Conservation (phyloP, 2,329 filamentous ascomycete species). For the Colletotrichum sp. region DNA sequence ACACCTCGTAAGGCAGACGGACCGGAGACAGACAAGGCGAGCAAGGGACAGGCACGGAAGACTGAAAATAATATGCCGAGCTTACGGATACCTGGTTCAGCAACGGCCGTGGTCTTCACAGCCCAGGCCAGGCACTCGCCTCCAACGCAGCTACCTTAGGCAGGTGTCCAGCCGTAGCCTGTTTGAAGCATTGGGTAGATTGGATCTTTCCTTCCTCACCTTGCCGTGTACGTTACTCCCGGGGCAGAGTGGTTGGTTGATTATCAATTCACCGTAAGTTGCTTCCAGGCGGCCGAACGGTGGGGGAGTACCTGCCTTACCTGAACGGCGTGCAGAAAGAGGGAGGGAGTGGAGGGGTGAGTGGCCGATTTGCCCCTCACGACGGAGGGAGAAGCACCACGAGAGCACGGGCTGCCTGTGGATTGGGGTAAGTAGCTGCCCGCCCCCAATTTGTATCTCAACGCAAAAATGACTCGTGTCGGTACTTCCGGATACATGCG, state of each 20-base stretch:
- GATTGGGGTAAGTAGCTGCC: conserved; percentile 17
- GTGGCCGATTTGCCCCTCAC: conserved; percentile 19
- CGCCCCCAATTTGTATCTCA: background rate
- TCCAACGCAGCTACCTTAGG: background rate
- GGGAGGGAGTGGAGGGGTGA: background rate
- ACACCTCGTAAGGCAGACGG: background rate
- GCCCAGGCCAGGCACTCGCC: background rate
- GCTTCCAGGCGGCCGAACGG: background rate
- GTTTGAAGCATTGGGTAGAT: background rate
- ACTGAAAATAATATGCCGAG: background rate
- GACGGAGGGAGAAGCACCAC: background rate
- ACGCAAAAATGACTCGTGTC: background rate
- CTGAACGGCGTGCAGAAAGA: background rate
- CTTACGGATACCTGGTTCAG: background rate
- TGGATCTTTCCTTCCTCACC: background rate
- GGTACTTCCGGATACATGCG: background rate
- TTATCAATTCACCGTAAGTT: conserved; percentile 19
- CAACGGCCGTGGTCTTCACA: background rate
- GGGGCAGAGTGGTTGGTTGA: conserved; percentile 2
- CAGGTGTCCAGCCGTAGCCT: background rate
- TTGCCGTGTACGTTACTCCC: background rate
- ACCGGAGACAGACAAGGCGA: background rate
- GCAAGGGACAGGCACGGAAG: background rate
- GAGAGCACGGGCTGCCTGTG: background rate
- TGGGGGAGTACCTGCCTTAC: background rate